These are phyloP conservation scores for Exophiala oligosperma DNA, from an alignment of 2,329 filamentous ascomycete genomes.

Conservation along the genomic window DNA sequence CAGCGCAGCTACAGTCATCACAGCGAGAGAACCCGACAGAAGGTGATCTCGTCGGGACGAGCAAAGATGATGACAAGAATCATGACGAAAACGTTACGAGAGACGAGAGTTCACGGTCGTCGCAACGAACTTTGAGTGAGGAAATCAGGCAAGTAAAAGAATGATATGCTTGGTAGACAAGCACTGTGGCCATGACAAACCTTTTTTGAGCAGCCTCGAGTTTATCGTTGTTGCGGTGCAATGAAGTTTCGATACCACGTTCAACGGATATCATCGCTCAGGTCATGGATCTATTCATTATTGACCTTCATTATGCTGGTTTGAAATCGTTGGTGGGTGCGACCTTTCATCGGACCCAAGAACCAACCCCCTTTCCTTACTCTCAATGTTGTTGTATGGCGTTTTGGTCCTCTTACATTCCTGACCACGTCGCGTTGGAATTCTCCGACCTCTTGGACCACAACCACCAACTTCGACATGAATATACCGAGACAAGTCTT, in stretches of 20 bases:
- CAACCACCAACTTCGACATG: constrained; percentile 8
- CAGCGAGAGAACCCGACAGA: background rate
- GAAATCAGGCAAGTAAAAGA: constrained; percentile 8
- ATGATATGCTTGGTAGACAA: background rate
- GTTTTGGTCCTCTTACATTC: constrained; percentile 15
- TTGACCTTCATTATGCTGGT: too few species aligned
- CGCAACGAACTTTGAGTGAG: constrained; percentile 15
- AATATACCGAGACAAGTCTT: background rate
- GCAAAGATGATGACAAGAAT: constrained; percentile 7
- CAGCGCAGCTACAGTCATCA: background rate
- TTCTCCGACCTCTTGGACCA: constrained; percentile 1
- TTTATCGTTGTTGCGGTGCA: background rate
- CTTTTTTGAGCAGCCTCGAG: too few species aligned
- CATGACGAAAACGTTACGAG: background rate
- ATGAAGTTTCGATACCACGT: background rate
- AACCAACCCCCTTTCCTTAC: constrained; percentile 2
- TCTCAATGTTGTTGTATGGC: constrained; percentile 12
- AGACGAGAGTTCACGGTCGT: constrained; percentile 10
- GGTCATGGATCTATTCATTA: too few species aligned
- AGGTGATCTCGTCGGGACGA: background rate
- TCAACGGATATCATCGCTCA: background rate
- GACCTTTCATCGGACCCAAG: background rate
- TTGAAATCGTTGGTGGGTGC: too few species aligned
- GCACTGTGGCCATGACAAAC: too few species aligned
- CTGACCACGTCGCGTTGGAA: constrained; percentile 17